Base-by-base conservation (phyloP, 768 basidiomycete genomes). In the Naematelia aurantialba region DNA sequence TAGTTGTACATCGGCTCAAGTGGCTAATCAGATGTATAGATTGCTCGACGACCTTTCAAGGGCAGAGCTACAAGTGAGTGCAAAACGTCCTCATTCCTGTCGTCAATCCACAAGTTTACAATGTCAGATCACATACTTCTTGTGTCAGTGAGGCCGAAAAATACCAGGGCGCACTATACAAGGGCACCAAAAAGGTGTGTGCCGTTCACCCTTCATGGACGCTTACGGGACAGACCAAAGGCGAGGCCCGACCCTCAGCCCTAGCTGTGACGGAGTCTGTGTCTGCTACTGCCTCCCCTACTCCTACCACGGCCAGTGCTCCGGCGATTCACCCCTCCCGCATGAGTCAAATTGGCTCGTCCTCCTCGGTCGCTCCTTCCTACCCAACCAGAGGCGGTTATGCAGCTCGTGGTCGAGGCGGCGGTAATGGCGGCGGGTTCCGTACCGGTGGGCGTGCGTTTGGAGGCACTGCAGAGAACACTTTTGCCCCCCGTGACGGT, bases 131-230 rank as follows among this genome's bases (percentile, higher is more conserved):
- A 31, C 79, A 96, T 73, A 92, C 88, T 10, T 80, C 83, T 27
- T 96, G 92, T 75, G 85, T 96, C 45, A 85, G 83, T 61, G 92
- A 96, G 78, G 92, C 89, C 2, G 89, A 96, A 77, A 96, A 94
- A 75, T 94, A 96, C 71, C 85, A 96, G 79, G 90, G 90, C 77
- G 79, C 82, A 52, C 73, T 92, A 58, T 93, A 91, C 75, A 90
- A 88, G 70, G 90, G 89, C 8, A 30, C 60, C 12, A 89, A 87
- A 80, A 81, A 60, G 78, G 82, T 82, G 45, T 57, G 77, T 39
- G 34, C 17, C 34, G 34, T 39, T 39, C 17, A 39, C 17, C 34
- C 8, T n/a, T 4, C 21, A 45, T 25, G 11, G 5, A 31, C 2
- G 2, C 13, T 26, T 57, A 27, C 50, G 60, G 52, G n/a, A 3